phyloP scores from a whole-genome alignment of 2,329 filamentous ascomycete species.

The Cordyceps farinosa region DNA sequence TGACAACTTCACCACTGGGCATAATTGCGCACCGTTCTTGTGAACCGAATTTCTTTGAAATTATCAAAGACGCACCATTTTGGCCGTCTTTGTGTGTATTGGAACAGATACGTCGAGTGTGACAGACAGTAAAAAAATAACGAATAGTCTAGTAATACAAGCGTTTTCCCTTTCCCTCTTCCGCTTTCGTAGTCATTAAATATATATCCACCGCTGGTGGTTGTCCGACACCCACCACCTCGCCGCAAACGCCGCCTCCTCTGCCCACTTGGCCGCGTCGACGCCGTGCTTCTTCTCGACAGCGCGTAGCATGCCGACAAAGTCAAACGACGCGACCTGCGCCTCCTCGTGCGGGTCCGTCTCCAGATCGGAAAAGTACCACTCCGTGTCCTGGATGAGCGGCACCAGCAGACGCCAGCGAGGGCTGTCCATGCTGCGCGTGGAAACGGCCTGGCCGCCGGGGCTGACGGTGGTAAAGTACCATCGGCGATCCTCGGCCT shows the following conservation, averaged over 20 bases:
- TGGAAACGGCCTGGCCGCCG: conserved; percentile 30
- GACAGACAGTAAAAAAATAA: not conserved
- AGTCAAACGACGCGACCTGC: conserved; percentile 18
- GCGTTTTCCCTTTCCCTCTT: not conserved
- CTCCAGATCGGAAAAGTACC: conserved; percentile 30
- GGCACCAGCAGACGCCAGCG: conserved; percentile 31
- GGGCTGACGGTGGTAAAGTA: conserved; percentile 34
- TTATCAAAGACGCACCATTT: too few species aligned
- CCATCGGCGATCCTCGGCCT: conserved; percentile 25
- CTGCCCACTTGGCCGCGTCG: conserved; percentile 30
- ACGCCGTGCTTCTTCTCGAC: conserved; percentile 26
- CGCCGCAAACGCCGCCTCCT: conserved; percentile 33
- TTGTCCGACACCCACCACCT: conserved; percentile 37
- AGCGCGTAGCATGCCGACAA: conserved; percentile 10
- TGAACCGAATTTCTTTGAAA: too few species aligned
- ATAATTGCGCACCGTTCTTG: too few species aligned
- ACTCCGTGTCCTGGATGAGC: conserved; percentile 30
- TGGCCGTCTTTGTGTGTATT: too few species aligned
- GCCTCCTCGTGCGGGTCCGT: conserved; percentile 30
- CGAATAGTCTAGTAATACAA: not conserved
- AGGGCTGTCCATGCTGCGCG: conserved; percentile 30
- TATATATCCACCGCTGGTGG: conserved; percentile 33
- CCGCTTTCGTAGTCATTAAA: conserved; percentile 11
- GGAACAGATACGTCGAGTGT: too few species aligned
- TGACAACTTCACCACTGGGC: too few species aligned